These are phyloP conservation scores for Gracilariopsis chorda DNA, from an alignment of 23 red algal species.

Conservation along the genomic window DNA sequence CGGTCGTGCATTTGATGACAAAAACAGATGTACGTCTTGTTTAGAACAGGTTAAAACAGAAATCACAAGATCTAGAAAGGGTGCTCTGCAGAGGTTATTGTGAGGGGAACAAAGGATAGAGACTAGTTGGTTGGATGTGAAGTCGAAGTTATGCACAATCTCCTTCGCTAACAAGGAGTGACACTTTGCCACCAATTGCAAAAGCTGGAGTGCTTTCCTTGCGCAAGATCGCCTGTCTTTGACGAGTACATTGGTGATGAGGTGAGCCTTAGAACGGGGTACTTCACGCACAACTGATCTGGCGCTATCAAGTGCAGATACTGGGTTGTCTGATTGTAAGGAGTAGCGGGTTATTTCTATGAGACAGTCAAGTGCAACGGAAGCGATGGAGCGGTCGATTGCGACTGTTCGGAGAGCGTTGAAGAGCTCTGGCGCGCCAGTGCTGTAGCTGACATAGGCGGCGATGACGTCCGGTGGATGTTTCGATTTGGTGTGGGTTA, in stretches of 20 bases:
- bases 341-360: constrained; percentile 38
- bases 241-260: constrained; percentile 16
- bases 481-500: background rate
- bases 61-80: constrained; percentile 26
- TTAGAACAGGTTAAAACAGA: background rate
- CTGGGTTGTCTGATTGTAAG: background rate
- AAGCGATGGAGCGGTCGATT: background rate
- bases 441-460: constrained; percentile 37
- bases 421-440: constrained; percentile 28
- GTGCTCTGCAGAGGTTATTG: constrained; percentile 37
- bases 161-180: constrained; percentile 50
- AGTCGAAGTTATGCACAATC: constrained; percentile 16
- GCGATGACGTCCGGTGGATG: constrained; percentile 31
- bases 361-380: constrained; percentile 42
- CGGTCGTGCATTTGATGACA: background rate
- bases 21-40: background rate
- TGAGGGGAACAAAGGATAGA: background rate
- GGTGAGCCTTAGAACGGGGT: background rate
- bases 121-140: background rate
- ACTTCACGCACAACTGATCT: constrained; percentile 21
- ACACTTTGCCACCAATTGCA: background rate
- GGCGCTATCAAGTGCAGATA: background rate
- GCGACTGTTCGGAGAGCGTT: constrained; percentile 25
- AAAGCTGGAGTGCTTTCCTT: constrained; percentile 23
- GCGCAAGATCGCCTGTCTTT: background rate